Evolutionary conservation across 495 filamentous ascomycete genomes (phyloP).

Genomic region (Daldinia caldariorum): DNA sequence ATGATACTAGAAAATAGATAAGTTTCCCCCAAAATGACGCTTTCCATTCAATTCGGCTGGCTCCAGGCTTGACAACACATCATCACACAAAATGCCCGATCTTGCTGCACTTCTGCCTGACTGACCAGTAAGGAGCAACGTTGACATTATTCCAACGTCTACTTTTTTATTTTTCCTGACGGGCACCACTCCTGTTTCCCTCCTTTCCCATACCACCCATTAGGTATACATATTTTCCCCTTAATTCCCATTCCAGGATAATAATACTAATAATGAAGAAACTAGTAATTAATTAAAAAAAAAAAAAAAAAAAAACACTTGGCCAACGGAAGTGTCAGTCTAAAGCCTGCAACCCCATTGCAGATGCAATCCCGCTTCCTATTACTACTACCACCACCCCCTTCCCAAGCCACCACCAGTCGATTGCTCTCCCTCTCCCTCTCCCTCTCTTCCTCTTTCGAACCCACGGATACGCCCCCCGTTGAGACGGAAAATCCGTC

Average conservation of each 20-base stretch:
- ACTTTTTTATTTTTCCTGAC: constrained; percentile 26
- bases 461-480: constrained; percentile 42
- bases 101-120: constrained; percentile 63
- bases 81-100: constrained; percentile 60
- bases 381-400: constrained; percentile 32
- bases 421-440: constrained; percentile 22
- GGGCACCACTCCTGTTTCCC: constrained; percentile 9
- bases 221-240: constrained; percentile 2
- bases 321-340: constrained; percentile 44
- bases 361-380: constrained; percentile 42
- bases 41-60: constrained; percentile 34
- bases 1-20: constrained; percentile 24
- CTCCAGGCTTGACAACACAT: constrained; percentile 49
- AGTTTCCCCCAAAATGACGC: constrained; percentile 32
- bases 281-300: constrained; percentile 6
- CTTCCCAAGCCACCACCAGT: neutral
- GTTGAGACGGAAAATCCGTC: constrained; percentile 48
- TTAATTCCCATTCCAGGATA: constrained; percentile 3
- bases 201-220: constrained; percentile 8
- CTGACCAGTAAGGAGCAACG: constrained; percentile 50
- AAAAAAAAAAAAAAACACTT: constrained; percentile 9
- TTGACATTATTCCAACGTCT: constrained; percentile 39
- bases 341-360: constrained; percentile 38
- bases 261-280: neutral
- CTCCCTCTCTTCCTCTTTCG: constrained; percentile 19